Base-by-base conservation (phyloP, 73 alveolate genomes). In the Paramecium primaurelia region DNA sequence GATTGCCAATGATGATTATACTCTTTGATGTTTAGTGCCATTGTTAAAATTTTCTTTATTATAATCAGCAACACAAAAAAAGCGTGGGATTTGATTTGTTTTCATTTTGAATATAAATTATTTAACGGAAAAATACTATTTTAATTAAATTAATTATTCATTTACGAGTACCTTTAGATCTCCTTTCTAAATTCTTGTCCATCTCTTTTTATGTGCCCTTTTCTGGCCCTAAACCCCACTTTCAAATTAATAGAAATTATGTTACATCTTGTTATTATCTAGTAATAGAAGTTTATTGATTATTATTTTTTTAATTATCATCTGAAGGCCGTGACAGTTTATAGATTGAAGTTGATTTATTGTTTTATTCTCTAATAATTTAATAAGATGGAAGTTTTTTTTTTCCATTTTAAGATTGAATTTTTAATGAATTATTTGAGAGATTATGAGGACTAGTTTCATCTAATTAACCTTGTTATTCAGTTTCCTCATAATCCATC, bases 31-130 rank as follows among this genome's bases (percentile, higher is more conserved):
- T 40, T 40, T 73, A 6, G 60, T 36, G 18, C 44, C 87, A 18
- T 36, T 14, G 59, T 73, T 10, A 64, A 64, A 64, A 73, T 73
- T 73, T 18, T 73, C 87, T 44, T 36, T 73, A 32, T 73, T 37
- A 38, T 37, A 40, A 73, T 73, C 84, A 34, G 84, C 84, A 64
- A 64, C 84, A 18, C 84, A 64, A 64, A 64, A 64, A 9, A 64
- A 34, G 84, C 49, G 84, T 64, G 84, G 84, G 20, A 64, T 64
- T 64, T 64, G 84, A 64, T 64, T 28, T 32, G 84, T 34, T 64
- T 64, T 64, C 84, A 64, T 64, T 64, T 64, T 64, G 84, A 64
- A 64, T 64, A 64, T 64, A 64, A 64, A 64, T 64, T 64, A 64
- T 64, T 64, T 64, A 64, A 64, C 84, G 84, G 84, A 64, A 64